Percentiles rank a stretch among this genome's conserved stretches.
Conservation (phyloP, 441 rosid species). For the Theobroma grandiflorum region DNA sequence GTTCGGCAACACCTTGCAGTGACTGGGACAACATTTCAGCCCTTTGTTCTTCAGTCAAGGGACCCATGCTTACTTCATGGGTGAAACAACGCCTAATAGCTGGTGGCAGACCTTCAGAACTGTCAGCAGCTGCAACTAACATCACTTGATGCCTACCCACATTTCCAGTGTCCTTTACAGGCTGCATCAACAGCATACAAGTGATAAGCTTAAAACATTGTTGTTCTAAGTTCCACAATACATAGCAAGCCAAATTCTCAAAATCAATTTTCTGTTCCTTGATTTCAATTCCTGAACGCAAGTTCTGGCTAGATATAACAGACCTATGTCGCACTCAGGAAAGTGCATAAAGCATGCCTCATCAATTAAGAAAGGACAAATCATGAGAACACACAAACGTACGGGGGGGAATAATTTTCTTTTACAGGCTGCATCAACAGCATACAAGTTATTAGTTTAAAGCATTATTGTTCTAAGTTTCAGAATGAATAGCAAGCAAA, state of each 20-base stretch:
- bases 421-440: conserved; percentile 45
- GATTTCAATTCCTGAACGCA: conserved; percentile 1
- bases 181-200: conserved; percentile 45
- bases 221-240: not conserved
- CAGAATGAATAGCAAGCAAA: conserved; percentile 16
- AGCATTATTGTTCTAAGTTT: not conserved
- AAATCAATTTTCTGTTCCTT: conserved; percentile 1
- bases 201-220: conserved; percentile 7
- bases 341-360: conserved; percentile 14
- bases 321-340: conserved; percentile 1
- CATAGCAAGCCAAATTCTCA: conserved; percentile 12
- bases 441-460: conserved; percentile 11
- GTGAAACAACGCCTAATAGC: conserved; percentile 94
- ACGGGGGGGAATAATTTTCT: not conserved
- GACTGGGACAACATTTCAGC: conserved; percentile 74
- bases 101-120: conserved; percentile 88
- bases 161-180: conserved; percentile 44
- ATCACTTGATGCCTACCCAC: conserved; percentile 62
- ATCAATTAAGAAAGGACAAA: not conserved
- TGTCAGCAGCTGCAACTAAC: conserved; percentile 86
- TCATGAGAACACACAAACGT: not conserved
- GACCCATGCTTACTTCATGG: conserved; percentile 90
- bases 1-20: conserved; percentile 71
- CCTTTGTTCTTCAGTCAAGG: conserved; percentile 89
- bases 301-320: conserved; percentile 18